Evolutionary conservation across 306 rosid species (phyloP).

Genomic region (Herpetospermum pedunculosum): DNA sequence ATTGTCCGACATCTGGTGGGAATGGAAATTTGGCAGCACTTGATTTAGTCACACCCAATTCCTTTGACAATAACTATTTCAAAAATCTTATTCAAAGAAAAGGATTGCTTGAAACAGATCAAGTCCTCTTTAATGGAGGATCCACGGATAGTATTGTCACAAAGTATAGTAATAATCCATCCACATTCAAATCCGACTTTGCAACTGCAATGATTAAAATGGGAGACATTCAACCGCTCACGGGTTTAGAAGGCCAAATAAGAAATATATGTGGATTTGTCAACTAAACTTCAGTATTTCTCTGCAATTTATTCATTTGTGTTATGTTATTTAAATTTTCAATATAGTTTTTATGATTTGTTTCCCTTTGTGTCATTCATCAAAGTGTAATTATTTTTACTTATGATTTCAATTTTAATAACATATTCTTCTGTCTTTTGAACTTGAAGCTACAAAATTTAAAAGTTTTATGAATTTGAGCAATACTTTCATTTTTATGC

Average conservation of each 20-base stretch:
- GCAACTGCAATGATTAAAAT: slow-evolving; percentile 33
- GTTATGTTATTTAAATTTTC: too few species aligned
- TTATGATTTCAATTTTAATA: too few species aligned
- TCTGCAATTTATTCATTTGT: too few species aligned
- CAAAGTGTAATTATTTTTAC: too few species aligned
- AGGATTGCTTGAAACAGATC: slow-evolving; percentile 50
- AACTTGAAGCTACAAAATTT: too few species aligned
- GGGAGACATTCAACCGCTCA: slow-evolving; percentile 45
- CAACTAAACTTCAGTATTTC: too few species aligned
- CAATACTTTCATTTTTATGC: too few species aligned
- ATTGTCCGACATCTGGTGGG: slow-evolving; percentile 31
- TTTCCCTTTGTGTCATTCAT: too few species aligned
- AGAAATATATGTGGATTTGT: slow-evolving; percentile 34
- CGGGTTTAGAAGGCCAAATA: slow-evolving; percentile 37
- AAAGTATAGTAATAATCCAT: slow-evolving; percentile 22
- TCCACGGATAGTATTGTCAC: slow-evolving; percentile 33
- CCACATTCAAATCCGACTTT: slow-evolving; percentile 28
- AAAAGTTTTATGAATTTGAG: too few species aligned
- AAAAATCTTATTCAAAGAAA: slow-evolving; percentile 38
- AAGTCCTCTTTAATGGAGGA: slow-evolving; percentile 38
- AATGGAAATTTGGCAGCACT: slow-evolving; percentile 43
- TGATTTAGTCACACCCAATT: slow-evolving; percentile 41
- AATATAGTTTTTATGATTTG: too few species aligned
- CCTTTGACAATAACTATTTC: slow-evolving; percentile 43
- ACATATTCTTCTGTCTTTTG: too few species aligned